phyloP scores from a whole-genome alignment of 73 alveolate genomes.

The Stentor roeselii region DNA sequence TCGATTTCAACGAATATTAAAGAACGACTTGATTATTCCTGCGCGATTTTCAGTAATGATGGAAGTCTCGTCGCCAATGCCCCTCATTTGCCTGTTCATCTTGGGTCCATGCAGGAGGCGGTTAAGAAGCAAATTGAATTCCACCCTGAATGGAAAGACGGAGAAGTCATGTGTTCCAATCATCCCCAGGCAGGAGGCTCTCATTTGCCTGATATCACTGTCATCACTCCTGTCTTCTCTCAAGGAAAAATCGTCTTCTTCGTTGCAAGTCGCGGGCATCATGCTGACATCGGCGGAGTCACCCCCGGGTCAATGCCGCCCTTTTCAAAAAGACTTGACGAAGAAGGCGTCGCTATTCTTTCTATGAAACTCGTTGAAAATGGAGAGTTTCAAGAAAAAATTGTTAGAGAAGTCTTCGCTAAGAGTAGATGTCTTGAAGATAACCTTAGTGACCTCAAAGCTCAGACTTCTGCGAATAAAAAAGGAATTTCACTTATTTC shows the following conservation, averaged over 20 bases:
- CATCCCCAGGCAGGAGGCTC: conserved; percentile 92
- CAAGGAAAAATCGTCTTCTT: conserved; percentile 67
- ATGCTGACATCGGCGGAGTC: conserved; percentile 92
- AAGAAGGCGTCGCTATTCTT: conserved; percentile 66
- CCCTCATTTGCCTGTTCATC: conserved; percentile 93
- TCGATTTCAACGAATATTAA: conserved; percentile 79
- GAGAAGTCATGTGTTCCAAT: conserved; percentile 74
- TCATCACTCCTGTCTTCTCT: conserved; percentile 79
- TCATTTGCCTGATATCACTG: conserved; percentile 92
- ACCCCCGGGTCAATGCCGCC: conserved; percentile 94
- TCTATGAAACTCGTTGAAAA: conserved; percentile 60
- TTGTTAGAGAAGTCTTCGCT: conserved; percentile 45
- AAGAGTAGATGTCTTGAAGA: conserved; percentile 31
- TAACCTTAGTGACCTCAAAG: conserved; percentile 30
- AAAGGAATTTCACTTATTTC: conserved; percentile 71
- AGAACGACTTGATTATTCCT: conserved; percentile 86
- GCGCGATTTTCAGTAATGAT: conserved; percentile 79
- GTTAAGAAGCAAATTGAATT: conserved; percentile 58
- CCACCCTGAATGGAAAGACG: conserved; percentile 66
- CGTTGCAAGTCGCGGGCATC: conserved; percentile 91
- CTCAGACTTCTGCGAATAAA: conserved; percentile 81
- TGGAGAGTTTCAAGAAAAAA: conserved; percentile 60
- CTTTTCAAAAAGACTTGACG: conserved; percentile 54
- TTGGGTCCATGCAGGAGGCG: conserved; percentile 92
- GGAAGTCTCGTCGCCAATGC: conserved; percentile 90